Evolutionary conservation across 148 eudicot genomes (phyloP), one percentile per base, ranked within the genome.

Genomic region (Diospyros lotus): DNA sequence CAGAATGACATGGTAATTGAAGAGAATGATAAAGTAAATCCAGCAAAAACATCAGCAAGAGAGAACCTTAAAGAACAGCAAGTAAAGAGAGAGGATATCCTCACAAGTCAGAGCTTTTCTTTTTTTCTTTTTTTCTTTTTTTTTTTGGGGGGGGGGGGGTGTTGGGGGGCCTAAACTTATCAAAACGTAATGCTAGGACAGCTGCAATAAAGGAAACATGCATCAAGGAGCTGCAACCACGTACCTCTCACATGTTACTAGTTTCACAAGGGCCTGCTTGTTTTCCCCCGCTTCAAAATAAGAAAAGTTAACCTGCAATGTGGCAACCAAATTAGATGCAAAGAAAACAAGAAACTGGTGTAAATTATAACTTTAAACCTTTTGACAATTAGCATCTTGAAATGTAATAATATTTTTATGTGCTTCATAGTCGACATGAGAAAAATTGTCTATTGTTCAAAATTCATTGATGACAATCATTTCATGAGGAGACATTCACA

Each of bases 191-290:
- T 48, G 52, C 52, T 0, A 4, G 52, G 4, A n/a, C 53, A 66
- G 46, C 70, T 46, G 70, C 43, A 71, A 55, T 9, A 14, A 41
- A 13, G 51, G 8, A 43, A 5, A 44, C n/a, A 54, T 5, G 9
- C 55, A 41, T 14, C 5, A 2, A 12, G 63, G 62, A 45, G 11
- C 39, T 58, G 71, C 60, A 68, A 46, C 45, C 28, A 67, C 86
- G 79, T 62, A 89, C 97, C 97, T 89, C 79, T 81, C 89, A 87
- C 98, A 94, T 53, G 88, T 79, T 64, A 94, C 98, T 78, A 94
- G 81, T 80, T 94, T 94, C 82, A 94, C 97, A 68, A 94, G 85
- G 45, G 98, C 98, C 74, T 94, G 98, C 74, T 94, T 94, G 84
- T 77, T 83, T 81, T 94, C 97, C 73, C 89, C 97, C 40, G 93